A percentile compares a stretch with the other conserved stretches of the same genome.
phyloP scores from a whole-genome alignment of 2,329 filamentous ascomycete genomes.

The Leptosphaerulina australis region DNA sequence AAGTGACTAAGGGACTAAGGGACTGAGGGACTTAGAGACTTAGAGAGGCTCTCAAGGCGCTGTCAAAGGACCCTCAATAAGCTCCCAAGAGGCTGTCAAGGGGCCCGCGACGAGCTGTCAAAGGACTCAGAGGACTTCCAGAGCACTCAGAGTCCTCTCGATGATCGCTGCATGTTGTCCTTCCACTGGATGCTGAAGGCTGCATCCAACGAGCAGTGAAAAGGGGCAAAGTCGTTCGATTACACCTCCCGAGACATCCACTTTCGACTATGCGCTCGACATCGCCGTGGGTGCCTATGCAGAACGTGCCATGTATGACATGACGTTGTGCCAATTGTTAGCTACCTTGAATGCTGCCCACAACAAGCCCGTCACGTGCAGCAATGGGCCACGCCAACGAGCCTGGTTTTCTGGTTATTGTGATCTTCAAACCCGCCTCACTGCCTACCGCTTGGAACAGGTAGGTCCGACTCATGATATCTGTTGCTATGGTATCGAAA shows the following conservation, averaged over 20 bases:
- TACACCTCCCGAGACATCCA: neutral
- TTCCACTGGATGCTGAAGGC: neutral
- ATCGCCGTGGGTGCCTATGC: neutral
- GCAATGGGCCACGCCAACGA: neutral
- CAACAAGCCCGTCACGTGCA: neutral
- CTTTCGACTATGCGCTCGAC: neutral
- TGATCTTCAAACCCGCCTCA: constrained; percentile 15
- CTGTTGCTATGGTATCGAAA: constrained; percentile 1
- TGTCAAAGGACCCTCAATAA: neutral
- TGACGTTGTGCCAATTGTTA: neutral
- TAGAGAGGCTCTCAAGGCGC: no score
- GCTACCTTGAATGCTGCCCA: neutral
- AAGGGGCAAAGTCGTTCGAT: neutral
- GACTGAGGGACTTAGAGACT: no score
- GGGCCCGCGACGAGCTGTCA: no score
- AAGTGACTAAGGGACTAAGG: no score
- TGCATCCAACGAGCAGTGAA: neutral
- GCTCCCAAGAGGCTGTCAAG: no score
- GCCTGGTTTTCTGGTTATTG: constrained; percentile 10
- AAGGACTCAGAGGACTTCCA: no score
- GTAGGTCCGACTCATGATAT: neutral
- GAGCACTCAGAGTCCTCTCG: constrained; percentile 1
- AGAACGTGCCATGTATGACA: neutral
- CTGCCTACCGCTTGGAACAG: neutral
- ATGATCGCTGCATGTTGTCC: constrained; percentile 3